A percentile compares a stretch with the other conserved stretches of the same genome.
Evolutionary conservation across 768 basidiomycete species (phyloP).

Genomic region (Coprinellus micaceus): DNA sequence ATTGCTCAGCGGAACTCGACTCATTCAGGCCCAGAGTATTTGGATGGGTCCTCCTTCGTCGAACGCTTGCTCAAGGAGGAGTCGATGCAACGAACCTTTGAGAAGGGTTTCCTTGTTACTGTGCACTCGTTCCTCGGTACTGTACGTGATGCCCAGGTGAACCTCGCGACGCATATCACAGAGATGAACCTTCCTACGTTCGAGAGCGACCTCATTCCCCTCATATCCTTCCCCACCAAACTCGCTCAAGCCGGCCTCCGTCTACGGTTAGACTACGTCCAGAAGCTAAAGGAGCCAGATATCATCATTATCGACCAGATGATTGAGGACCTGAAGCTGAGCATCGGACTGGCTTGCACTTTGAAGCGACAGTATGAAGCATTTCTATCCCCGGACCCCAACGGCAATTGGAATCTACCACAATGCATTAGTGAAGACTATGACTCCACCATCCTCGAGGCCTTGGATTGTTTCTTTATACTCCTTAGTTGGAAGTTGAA

Average conservation of each 20-base stretch:
- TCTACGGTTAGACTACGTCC: constrained; percentile 84
- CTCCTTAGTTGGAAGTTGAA: constrained; percentile 95
- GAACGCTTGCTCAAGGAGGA: constrained; percentile 95
- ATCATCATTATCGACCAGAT: constrained; percentile 91
- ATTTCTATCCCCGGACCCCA: constrained; percentile 83
- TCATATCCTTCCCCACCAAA: constrained; percentile 95
- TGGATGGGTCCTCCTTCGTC: constrained; percentile 82
- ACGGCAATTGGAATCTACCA: constrained; percentile 84
- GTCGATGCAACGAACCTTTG: constrained; percentile 91
- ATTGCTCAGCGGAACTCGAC: constrained; percentile 24
- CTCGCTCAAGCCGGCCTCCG: constrained; percentile 90
- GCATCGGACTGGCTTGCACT: constrained; percentile 89
- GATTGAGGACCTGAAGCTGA: constrained; percentile 87
- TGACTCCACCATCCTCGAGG: constrained; percentile 84
- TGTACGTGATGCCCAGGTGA: constrained; percentile 84
- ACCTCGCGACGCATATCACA: constrained; percentile 68
- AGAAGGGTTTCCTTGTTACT: constrained; percentile 84
- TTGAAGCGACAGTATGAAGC: constrained; percentile 92
- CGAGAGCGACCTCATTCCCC: constrained; percentile 80
- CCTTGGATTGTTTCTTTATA: constrained; percentile 85
- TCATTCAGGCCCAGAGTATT: constrained; percentile 37
- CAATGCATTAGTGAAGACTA: constrained; percentile 88
- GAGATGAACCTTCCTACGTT: constrained; percentile 92
- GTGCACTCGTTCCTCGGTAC: constrained; percentile 81
- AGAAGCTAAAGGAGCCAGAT: constrained; percentile 84